Conservation (phyloP, 2,329 filamentous ascomycete species). For the Dactylonectria macrodidyma region DNA sequence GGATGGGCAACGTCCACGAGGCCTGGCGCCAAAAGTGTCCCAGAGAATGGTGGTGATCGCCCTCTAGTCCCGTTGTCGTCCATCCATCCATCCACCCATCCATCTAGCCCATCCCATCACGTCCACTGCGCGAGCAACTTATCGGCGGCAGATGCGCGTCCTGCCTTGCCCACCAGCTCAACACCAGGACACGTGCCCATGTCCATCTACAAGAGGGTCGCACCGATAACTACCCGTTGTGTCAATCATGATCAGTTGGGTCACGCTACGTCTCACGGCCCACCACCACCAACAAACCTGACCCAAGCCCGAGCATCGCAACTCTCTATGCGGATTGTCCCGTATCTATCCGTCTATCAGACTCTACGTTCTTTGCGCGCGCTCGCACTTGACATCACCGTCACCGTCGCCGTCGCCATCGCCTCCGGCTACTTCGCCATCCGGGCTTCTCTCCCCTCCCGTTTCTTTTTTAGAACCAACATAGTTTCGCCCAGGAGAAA, state of each 20-base stretch:
- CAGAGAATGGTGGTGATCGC: slow-evolving; percentile 34
- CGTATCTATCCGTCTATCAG: slow-evolving; percentile 5
- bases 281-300: slow-evolving; percentile 29
- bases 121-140: slow-evolving; percentile 20
- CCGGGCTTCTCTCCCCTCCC: slow-evolving; percentile 27
- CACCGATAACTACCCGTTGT: slow-evolving; percentile 30
- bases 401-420: background rate
- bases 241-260: slow-evolving; percentile 30
- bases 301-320: slow-evolving; percentile 17
- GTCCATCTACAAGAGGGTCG: slow-evolving; percentile 12
- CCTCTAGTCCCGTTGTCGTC: slow-evolving; percentile 26
- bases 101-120: slow-evolving; percentile 13
- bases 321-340: background rate
- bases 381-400: background rate
- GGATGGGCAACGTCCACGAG: slow-evolving; percentile 43
- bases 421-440: slow-evolving; percentile 25
- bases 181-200: slow-evolving; percentile 19
- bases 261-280: slow-evolving; percentile 22
- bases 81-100: slow-evolving; percentile 7
- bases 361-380: background rate
- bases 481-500: slow-evolving; percentile 29
- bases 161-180: slow-evolving; percentile 5
- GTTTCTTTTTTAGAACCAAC: slow-evolving; percentile 28
- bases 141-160: slow-evolving; percentile 47
- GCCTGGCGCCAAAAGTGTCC: slow-evolving; percentile 39